Evolutionary conservation across 2,329 filamentous ascomycete species (phyloP).

Genomic region (Ilyonectria robusta): DNA sequence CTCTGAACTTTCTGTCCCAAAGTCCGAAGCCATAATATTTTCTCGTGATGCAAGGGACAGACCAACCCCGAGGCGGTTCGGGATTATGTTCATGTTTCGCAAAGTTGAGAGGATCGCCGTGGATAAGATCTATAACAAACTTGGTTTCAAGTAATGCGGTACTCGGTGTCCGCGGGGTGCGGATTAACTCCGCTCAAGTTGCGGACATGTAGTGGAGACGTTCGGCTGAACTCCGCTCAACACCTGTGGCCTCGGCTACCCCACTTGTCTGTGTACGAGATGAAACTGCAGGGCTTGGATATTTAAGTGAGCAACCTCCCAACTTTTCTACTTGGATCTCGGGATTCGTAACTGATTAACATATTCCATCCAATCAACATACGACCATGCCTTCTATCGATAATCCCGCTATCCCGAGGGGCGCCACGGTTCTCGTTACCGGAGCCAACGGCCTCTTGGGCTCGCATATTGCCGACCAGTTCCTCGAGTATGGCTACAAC

Average conservation of each 20-base stretch:
- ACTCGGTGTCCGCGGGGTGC: neutral
- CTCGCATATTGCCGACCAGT: constrained; percentile 56
- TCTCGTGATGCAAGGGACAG: too few relatives aligned
- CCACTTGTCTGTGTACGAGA: neutral
- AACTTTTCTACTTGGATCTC: neutral
- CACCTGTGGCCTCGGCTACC: too few relatives aligned
- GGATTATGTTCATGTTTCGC: too few relatives aligned
- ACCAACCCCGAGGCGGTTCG: too few relatives aligned
- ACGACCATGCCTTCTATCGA: constrained; percentile 32
- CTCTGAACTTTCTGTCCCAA: too few relatives aligned
- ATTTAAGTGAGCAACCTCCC: neutral
- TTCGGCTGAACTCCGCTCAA: neutral
- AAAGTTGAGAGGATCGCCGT: too few relatives aligned
- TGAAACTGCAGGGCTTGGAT: neutral
- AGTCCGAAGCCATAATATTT: too few relatives aligned
- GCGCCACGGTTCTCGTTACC: constrained; percentile 58
- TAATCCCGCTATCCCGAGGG: constrained; percentile 38
- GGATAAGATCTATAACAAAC: too few relatives aligned
- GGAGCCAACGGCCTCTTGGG: constrained; percentile 59
- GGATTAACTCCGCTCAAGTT: neutral
- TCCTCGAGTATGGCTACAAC: constrained; percentile 56
- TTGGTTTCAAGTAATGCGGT: neutral
- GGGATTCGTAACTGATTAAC: neutral
- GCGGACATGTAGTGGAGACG: neutral
- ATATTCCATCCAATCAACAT: neutral